Conservation (phyloP, 495 filamentous ascomycete species). For the Cercophora samala region DNA sequence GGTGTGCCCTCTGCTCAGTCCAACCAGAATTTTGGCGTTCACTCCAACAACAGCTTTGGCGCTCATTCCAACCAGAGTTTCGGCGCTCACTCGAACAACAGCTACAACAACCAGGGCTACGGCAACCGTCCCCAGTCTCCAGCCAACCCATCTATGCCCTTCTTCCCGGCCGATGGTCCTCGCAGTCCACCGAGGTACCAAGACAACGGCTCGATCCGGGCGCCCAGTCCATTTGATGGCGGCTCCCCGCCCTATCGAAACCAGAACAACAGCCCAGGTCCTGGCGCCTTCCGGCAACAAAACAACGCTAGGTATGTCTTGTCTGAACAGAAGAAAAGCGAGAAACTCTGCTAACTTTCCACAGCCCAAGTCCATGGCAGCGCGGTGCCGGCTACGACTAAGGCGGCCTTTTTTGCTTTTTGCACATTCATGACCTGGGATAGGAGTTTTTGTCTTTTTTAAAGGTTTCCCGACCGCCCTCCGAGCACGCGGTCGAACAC, state of each 20-base stretch:
- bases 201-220: constrained; percentile 16
- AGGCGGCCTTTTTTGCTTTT: background rate
- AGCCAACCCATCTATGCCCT: constrained; percentile 59
- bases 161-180: constrained; percentile 49
- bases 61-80: background rate
- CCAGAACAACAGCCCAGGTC: constrained; percentile 38
- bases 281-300: constrained; percentile 39
- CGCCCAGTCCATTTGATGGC: constrained; percentile 22
- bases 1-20: constrained; percentile 15
- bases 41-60: constrained; percentile 13
- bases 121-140: constrained; percentile 52
- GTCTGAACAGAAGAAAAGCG: background rate
- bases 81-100: background rate
- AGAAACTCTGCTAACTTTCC: constrained; percentile 25
- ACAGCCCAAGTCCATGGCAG: constrained; percentile 49
- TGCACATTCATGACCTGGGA: constrained; percentile 14
- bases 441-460: constrained; percentile 15
- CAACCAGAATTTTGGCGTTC: background rate
- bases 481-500: background rate
- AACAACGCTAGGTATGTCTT: constrained; percentile 44
- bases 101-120: constrained; percentile 6
- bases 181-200: constrained; percentile 24
- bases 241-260: constrained; percentile 18
- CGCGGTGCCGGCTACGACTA: constrained; percentile 54
- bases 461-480: background rate